phyloP scores from a whole-genome alignment of 345 rosid species.

The Lepidium aucheri region DNA sequence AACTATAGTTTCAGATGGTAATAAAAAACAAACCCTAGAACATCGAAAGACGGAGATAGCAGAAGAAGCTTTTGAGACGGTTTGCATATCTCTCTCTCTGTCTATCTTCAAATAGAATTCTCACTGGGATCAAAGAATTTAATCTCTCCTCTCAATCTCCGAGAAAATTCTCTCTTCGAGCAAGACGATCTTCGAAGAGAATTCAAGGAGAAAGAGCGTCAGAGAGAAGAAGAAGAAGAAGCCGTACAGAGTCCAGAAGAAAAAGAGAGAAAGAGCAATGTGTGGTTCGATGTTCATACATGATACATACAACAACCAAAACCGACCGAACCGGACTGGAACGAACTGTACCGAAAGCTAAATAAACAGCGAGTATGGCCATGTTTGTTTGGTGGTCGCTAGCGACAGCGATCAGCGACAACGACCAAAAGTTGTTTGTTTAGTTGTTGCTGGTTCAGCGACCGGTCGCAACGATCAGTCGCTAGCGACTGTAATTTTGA shows the following conservation, averaged over 20 bases:
- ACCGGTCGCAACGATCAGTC: too few relatives aligned
- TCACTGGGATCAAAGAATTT: neutral
- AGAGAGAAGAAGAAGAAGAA: neutral
- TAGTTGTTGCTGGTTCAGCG: too few relatives aligned
- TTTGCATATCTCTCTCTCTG: constrained; percentile 40
- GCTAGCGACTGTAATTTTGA: too few relatives aligned
- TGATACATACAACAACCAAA: neutral
- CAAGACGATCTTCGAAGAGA: constrained; percentile 7
- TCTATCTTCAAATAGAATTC: neutral
- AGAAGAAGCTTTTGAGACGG: constrained; percentile 61
- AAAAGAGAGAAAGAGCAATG: neutral
- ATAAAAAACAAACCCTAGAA: constrained; percentile 38
- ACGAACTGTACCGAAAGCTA: neutral
- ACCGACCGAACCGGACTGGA: neutral
- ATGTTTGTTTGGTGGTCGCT: too few relatives aligned
- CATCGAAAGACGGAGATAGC: constrained; percentile 67
- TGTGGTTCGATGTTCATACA: neutral
- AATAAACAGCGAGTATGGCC: neutral
- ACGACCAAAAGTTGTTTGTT: too few relatives aligned
- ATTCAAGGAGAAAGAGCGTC: constrained; percentile 9
- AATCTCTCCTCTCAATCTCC: neutral
- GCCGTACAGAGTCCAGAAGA: neutral
- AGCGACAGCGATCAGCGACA: too few relatives aligned
- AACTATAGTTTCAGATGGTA: neutral
- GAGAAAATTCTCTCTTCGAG: neutral